Evolutionary conservation across 73 alveolate genomes (phyloP).

Genomic region (Durusdinium trenchii): DNA sequence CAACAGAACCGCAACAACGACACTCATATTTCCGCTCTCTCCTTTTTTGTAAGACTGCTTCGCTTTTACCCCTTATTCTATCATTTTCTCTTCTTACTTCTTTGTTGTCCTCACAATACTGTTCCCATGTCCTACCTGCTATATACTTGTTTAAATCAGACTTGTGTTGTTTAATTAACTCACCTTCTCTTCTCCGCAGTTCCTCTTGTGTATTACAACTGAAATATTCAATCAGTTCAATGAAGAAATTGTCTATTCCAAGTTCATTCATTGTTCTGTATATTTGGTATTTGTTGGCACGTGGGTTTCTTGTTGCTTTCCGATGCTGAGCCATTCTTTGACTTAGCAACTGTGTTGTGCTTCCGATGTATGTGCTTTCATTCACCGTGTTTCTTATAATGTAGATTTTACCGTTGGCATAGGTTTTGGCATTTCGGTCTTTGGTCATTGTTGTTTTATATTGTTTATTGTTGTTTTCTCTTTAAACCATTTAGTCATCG

Average conservation of each 20-base stretch:
- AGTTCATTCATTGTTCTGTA: neutral
- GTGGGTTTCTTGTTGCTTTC: neutral
- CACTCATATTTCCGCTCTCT: neutral
- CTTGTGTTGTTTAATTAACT: neutral
- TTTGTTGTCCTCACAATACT: neutral
- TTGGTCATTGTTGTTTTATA: neutral
- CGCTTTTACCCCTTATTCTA: neutral
- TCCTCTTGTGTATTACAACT: neutral
- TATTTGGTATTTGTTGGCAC: neutral
- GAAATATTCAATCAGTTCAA: neutral
- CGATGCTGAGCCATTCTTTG: conserved; percentile 18
- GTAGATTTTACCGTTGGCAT: neutral
- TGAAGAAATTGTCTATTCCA: neutral
- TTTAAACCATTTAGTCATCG: too few relatives aligned
- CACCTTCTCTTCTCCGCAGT: neutral
- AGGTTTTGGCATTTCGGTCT: neutral
- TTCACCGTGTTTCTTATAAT: neutral
- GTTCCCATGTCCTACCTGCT: neutral
- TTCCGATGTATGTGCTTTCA: neutral
- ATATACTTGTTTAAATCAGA: neutral
- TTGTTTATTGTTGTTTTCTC: conserved; percentile 8
- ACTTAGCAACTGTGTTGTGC: neutral
- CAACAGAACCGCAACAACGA: neutral
- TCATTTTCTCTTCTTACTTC: neutral
- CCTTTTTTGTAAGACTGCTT: neutral